Evolutionary conservation across 2,329 filamentous ascomycete genomes (phyloP).

Genomic region (Penicillium brevicompactum): DNA sequence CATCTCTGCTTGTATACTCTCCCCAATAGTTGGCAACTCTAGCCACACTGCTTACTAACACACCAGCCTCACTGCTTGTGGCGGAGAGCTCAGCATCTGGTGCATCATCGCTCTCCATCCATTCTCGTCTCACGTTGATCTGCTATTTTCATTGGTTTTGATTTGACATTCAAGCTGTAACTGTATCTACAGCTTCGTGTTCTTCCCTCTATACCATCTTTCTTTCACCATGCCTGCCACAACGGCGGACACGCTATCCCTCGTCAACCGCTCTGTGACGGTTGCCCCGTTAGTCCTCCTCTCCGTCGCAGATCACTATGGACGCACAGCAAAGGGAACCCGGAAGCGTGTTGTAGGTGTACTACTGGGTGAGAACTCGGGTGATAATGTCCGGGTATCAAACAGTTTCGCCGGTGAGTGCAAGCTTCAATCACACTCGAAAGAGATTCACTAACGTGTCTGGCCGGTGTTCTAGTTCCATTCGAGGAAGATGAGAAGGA

Average conservation of each 20-base stretch:
- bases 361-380: conserved; percentile 91
- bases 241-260: conserved; percentile 91
- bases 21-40: no score
- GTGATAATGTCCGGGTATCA: conserved; percentile 92
- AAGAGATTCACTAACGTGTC: conserved; percentile 20
- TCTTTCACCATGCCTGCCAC: conserved; percentile 80
- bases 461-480: conserved; percentile 64
- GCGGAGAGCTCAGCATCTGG: conserved; percentile 21
- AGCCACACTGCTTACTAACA: conserved; percentile 16
- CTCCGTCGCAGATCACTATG: conserved; percentile 97
- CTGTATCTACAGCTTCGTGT: not conserved
- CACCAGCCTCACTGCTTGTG: conserved; percentile 20
- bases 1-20: not conserved
- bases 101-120: conserved; percentile 21
- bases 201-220: conserved; percentile 1
- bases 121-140: conserved; percentile 7
- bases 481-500: conserved; percentile 99
- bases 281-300: conserved; percentile 97
- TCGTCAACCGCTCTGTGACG: conserved; percentile 92
- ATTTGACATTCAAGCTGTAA: conserved; percentile 5
- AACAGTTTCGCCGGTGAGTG: conserved; percentile 94
- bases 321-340: conserved; percentile 86
- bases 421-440: conserved; percentile 8
- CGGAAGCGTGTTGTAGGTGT: conserved; percentile 91
- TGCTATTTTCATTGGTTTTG: conserved; percentile 3